Conservation (phyloP, 768 basidiomycete species). For the Tylopilus sp. region DNA sequence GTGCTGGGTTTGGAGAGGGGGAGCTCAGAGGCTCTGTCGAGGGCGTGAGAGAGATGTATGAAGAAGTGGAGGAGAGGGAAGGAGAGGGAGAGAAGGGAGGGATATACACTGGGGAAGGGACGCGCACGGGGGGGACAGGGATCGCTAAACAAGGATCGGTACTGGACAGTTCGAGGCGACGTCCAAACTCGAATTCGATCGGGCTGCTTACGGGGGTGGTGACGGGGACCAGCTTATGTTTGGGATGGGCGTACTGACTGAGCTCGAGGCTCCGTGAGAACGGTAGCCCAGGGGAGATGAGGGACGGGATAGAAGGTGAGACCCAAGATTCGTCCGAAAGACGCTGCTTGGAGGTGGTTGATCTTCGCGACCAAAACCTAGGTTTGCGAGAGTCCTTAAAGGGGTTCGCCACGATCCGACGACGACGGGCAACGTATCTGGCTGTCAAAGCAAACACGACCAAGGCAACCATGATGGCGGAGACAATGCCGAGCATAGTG, state of each 20-base stretch:
- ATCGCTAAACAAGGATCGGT: neutral
- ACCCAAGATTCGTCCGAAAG: constrained; percentile 28
- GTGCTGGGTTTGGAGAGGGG: neutral
- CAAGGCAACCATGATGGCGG: constrained; percentile 16
- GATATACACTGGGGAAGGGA: constrained; percentile 22
- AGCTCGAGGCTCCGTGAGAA: constrained; percentile 11
- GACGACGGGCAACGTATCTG: constrained; percentile 15
- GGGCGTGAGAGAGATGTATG: constrained; percentile 12
- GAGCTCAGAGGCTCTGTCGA: constrained; percentile 13
- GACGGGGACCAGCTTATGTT: constrained; percentile 16
- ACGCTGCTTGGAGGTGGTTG: constrained; percentile 12
- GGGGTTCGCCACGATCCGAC: constrained; percentile 1
- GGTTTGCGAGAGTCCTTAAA: constrained; percentile 12
- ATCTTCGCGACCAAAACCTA: constrained; percentile 1
- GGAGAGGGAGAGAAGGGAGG: constrained; percentile 19
- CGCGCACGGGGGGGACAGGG: constrained; percentile 11
- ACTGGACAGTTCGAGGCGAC: constrained; percentile 1
- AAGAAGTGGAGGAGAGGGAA: constrained; percentile 5
- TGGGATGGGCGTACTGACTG: constrained; percentile 6
- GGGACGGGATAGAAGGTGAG: constrained; percentile 11
- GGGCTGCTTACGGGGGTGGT: constrained; percentile 19
- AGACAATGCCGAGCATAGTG: constrained; percentile 14
- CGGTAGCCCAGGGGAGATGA: constrained; percentile 7
- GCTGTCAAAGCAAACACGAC: neutral
- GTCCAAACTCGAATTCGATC: constrained; percentile 20